Evolutionary conservation across 225 moss, liverwort and hornwort genomes (phyloP), one percentile per base, ranked within the genome.

Genomic region (Anthoceros angustus): DNA sequence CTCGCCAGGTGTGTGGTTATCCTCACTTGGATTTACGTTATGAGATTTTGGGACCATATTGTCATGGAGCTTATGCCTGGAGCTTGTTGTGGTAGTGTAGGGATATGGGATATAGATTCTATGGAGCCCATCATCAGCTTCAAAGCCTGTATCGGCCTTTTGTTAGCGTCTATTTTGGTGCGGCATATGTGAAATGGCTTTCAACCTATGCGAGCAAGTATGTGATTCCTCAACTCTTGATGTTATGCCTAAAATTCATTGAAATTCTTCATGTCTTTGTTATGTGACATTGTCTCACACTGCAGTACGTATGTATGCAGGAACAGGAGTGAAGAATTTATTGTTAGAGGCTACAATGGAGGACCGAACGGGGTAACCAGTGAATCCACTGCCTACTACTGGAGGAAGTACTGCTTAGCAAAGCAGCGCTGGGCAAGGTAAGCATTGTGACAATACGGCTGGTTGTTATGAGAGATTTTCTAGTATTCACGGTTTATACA

Each of bases 121-220:
- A 98, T 65, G 69, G 77, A 25, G 79, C 89, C 39, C 86, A 98
- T 70, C 80, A 84, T 73, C 73, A 71, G 41, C 79, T 88, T 26
- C 86, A 92, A 67, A 80, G 86, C 74, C 66, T 98, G n/a, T 98
- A 98, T 65, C 89, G 89, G 39, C 98, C 98, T n/a, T 92, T 98
- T 68, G 98, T 98, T 68, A 89, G 86, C 72, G 92, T 92, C 61
- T 98, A 98, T 72, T 98, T 92, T 75, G 98, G 98, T 77, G 82
- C 84, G 67, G 89, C 98, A 20, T 98, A 78, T 72, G 76, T 98
- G 73, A 89, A 92, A 70, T 98, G 92, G 92, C 70, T 98, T 42
- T 98, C 98, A 66, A 89, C 86, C 16, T 98, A 92, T 46, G 87
- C 88, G 62, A 85, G 87, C 82, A 92, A 89, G 93, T 94, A 75